Conservation (phyloP, 1,284 basidiomycete species). For the Cerrena zonata region DNA sequence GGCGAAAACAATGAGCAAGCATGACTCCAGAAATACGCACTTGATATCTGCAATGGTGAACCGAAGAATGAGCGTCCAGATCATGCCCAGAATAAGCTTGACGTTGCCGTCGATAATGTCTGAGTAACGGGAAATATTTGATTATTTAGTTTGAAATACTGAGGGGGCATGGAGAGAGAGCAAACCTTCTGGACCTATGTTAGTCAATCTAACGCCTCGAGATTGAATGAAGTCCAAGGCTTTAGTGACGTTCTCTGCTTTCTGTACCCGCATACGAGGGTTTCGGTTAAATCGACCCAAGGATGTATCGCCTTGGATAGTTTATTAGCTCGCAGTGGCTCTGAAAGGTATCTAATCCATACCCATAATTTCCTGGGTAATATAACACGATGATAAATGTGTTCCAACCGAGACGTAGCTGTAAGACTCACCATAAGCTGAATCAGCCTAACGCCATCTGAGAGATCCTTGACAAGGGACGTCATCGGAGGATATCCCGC, state of each 20-base stretch:
- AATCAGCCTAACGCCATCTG: conserved; percentile 90
- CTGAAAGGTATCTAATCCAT: conserved; percentile 12
- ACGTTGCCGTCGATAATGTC: conserved; percentile 97
- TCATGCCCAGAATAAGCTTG: conserved; percentile 97
- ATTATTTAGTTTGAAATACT: too few species aligned
- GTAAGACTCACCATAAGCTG: conserved; percentile 71
- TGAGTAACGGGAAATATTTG: conserved; percentile 25
- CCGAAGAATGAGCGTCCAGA: conserved; percentile 94
- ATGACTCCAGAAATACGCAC: conserved; percentile 39
- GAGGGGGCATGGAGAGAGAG: background rate
- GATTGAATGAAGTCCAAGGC: conserved; percentile 93
- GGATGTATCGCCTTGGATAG: conserved; percentile 69
- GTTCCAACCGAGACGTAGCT: too few species aligned
- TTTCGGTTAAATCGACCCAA: conserved; percentile 87
- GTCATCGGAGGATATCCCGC: conserved; percentile 85
- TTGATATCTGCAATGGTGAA: conserved; percentile 98
- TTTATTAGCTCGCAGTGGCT: conserved; percentile 4
- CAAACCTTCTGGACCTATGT: conserved; percentile 89
- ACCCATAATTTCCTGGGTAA: conserved; percentile 86
- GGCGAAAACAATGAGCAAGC: background rate
- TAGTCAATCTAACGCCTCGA: conserved; percentile 91
- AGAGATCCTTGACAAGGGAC: conserved; percentile 85
- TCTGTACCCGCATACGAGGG: conserved; percentile 90
- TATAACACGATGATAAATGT: conserved; percentile 7
- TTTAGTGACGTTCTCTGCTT: conserved; percentile 96